phyloP scores from a whole-genome alignment of 495 filamentous ascomycete species.

The Hyphodiscus hymeniophilus region DNA sequence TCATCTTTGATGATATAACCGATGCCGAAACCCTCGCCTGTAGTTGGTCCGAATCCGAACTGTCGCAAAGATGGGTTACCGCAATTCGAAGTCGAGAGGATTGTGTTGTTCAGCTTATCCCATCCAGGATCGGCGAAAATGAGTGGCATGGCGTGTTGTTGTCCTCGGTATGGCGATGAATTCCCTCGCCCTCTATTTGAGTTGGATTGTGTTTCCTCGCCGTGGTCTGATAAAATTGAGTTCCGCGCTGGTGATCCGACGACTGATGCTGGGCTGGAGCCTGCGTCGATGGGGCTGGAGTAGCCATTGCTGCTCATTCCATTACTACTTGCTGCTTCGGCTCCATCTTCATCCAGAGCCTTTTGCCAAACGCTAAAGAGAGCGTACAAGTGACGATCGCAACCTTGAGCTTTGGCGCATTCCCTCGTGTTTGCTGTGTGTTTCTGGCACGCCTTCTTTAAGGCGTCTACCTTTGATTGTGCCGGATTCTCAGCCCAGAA shows the following conservation, averaged over 20 bases:
- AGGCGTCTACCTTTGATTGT: slow-evolving; percentile 71
- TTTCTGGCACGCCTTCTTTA: slow-evolving; percentile 73
- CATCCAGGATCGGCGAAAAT: slow-evolving; percentile 79
- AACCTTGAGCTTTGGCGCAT: slow-evolving; percentile 88
- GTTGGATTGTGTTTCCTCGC: slow-evolving; percentile 22
- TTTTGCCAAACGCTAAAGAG: slow-evolving; percentile 94
- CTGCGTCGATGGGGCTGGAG: slow-evolving; percentile 40
- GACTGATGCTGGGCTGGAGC: slow-evolving; percentile 34
- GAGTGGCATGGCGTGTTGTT: slow-evolving; percentile 29
- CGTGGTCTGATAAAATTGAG: slow-evolving; percentile 28
- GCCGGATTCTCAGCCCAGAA: slow-evolving; percentile 92
- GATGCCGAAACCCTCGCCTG: slow-evolving; percentile 92
- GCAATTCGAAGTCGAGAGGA: slow-evolving; percentile 96
- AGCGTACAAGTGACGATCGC: slow-evolving; percentile 89
- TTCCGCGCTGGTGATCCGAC: slow-evolving; percentile 48
- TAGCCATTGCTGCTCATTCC: slow-evolving; percentile 53
- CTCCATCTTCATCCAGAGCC: slow-evolving; percentile 64
- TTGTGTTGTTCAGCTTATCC: slow-evolving; percentile 92
- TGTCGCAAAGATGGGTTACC: slow-evolving; percentile 95
- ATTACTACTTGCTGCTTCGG: slow-evolving; percentile 41
- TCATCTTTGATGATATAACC: slow-evolving; percentile 99
- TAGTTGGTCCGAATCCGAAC: slow-evolving; percentile 94
- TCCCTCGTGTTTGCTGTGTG: slow-evolving; percentile 76
- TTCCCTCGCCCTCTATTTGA: slow-evolving; percentile 24
- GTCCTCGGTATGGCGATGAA: slow-evolving; percentile 5